Percentiles rank a stretch among this genome's conserved stretches.
phyloP scores from a whole-genome alignment of 1,284 basidiomycete species.

The Ganoderma lingzhi region DNA sequence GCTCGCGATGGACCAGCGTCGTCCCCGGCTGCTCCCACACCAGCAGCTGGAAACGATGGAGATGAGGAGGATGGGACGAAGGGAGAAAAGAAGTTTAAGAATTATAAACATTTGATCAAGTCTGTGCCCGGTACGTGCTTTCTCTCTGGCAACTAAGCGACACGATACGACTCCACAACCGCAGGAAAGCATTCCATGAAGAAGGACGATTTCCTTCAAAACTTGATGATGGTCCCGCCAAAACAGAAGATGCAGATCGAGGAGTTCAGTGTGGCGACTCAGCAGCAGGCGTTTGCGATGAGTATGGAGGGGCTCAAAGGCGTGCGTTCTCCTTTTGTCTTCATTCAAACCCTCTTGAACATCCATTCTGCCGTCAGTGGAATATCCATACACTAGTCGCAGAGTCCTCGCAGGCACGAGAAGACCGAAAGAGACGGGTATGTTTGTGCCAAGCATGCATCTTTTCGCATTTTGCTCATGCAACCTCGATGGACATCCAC shows the following conservation, averaged over 20 bases:
- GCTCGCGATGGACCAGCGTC: constrained; percentile 40
- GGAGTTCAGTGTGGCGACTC: constrained; percentile 72
- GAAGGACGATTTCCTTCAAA: constrained; percentile 77
- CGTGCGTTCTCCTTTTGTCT: constrained; percentile 54
- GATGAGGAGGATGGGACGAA: constrained; percentile 59
- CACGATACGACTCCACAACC: constrained; percentile 12
- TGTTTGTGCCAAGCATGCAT: constrained; percentile 40
- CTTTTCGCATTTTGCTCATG: not conserved
- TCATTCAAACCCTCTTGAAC: constrained; percentile 24
- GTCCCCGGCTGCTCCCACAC: constrained; percentile 44
- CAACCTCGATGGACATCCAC: constrained; percentile 3
- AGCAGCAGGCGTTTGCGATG: constrained; percentile 76
- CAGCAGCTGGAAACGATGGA: constrained; percentile 53
- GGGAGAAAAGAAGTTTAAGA: constrained; percentile 82
- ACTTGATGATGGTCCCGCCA: constrained; percentile 70
- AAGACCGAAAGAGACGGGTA: constrained; percentile 81
- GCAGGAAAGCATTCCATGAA: constrained; percentile 83
- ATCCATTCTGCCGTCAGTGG: constrained; percentile 59
- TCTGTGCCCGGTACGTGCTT: constrained; percentile 69
- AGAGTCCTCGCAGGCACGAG: constrained; percentile 78
- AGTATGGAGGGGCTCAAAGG: constrained; percentile 78
- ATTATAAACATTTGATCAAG: constrained; percentile 82
- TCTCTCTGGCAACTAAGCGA: constrained; percentile 15
- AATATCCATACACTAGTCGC: constrained; percentile 68
- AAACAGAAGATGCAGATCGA: constrained; percentile 73